Percentiles rank a stretch among this genome's conserved stretches.
These are phyloP conservation scores for Yarrowia bubula DNA, from an alignment of 805 yeast species.

Conservation along the genomic window DNA sequence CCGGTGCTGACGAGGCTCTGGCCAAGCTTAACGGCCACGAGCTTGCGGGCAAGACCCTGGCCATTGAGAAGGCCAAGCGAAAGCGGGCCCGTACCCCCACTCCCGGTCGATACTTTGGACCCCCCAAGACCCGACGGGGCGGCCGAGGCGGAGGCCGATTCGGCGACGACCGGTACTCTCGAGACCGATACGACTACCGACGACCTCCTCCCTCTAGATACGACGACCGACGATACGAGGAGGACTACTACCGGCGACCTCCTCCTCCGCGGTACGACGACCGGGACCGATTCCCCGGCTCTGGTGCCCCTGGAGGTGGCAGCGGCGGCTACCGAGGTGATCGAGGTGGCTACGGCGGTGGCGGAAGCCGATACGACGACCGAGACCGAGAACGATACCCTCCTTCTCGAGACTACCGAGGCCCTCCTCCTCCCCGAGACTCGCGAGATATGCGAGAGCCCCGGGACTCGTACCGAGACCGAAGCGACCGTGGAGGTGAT, in stretches of 20 bases:
- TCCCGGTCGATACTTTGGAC: conserved; percentile 42
- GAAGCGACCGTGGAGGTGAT: conserved; percentile 14
- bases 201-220: conserved; percentile 32
- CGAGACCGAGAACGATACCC: conserved; percentile 31
- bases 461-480: conserved; percentile 27
- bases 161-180: conserved; percentile 28
- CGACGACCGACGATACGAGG: conserved; percentile 32
- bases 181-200: conserved; percentile 32
- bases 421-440: conserved; percentile 26
- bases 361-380: conserved; percentile 29
- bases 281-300: conserved; percentile 27
- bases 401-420: conserved; percentile 29
- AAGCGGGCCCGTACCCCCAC: conserved; percentile 42
- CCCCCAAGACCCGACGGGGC: conserved; percentile 35
- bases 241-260: conserved; percentile 34
- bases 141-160: conserved; percentile 31
- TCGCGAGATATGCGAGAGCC: conserved; percentile 27
- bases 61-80: conserved; percentile 49
- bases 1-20: conserved; percentile 48
- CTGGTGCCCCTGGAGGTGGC: conserved; percentile 25
- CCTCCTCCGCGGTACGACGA: conserved; percentile 32
- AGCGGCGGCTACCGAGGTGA: conserved; percentile 26
- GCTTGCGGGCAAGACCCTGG: conserved; percentile 45
- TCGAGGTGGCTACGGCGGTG: conserved; percentile 23
- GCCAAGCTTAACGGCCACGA: conserved; percentile 46